Conservation (phyloP, 2,329 filamentous ascomycete species). For the Apiospora kogelbergensis region DNA sequence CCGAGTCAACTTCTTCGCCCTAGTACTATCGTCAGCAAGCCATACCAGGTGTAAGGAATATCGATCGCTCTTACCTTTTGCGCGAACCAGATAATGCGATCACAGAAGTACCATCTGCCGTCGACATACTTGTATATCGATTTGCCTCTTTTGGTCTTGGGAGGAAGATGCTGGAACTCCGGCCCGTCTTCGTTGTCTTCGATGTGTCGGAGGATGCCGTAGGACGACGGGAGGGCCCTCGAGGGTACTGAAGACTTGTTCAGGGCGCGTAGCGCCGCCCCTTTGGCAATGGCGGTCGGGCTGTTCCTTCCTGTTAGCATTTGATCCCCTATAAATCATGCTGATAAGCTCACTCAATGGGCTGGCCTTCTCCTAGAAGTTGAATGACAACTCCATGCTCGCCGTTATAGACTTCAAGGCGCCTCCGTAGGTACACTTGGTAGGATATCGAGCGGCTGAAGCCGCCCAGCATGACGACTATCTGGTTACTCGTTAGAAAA, state of each 20-base stretch:
- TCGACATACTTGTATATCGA: background rate
- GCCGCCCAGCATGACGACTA: background rate
- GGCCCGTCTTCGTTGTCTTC: background rate
- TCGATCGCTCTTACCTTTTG: background rate
- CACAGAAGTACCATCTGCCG: background rate
- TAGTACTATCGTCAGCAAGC: background rate
- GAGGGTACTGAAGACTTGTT: background rate
- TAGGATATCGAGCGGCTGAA: background rate
- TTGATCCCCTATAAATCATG: no score
- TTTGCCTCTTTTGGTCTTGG: background rate
- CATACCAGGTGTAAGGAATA: no score
- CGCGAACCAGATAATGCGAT: background rate
- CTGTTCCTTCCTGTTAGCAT: background rate
- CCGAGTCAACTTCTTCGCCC: background rate
- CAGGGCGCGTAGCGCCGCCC: background rate
- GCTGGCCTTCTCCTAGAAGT: background rate
- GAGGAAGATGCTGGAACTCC: background rate
- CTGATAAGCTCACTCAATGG: background rate
- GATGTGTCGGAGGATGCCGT: background rate
- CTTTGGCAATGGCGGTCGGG: background rate
- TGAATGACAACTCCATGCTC: background rate
- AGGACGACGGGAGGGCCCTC: background rate
- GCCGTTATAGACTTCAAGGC: background rate
- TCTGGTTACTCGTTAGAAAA: background rate
- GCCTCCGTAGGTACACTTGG: background rate